Evolutionary conservation across 106 monocot genomes (phyloP), one percentile per base, ranked within the genome.

Genomic region (Vanilla planifolia): DNA sequence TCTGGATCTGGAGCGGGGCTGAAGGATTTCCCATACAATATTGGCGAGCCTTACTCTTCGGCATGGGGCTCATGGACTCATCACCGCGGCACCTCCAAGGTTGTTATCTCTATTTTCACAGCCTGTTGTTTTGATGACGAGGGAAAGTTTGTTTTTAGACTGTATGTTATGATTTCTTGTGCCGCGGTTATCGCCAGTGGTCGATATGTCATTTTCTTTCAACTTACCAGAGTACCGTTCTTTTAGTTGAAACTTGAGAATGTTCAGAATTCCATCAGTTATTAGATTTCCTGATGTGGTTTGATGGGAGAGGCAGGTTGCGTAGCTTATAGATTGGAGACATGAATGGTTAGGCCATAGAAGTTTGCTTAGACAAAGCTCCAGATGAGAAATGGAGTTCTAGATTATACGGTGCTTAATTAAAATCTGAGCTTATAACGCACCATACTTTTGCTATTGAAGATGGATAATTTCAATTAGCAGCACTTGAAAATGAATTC

Each of bases 41-140:
- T 86, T 69, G 94, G 86, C 61, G 94, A 89, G 61, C 85, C 94
- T 28, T 89, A 83, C 77, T 60, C 83, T 47, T 64, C 89, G 41
- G 75, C 89, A 37, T 94, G 94, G 89, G 94, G 94, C 27, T 94
- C 89, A 14, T 94, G 89, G 94, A 83, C 79, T 48, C 94, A 94
- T 78, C 52, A 70, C 46, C 89, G 89, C 39, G 94, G 94, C 72
- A 75, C 80, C 21, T 83, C 89, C 60, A 94, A 94, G 94, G 94
- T 94, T 42, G 33, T 33, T 34, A 8, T 36, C 8, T 8, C 36
- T 6, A 33, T 8, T 14, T 7, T 35, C 16, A n/a, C n/a, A n/a
- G n/a, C n/a, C n/a, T n/a, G n/a, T n/a, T n/a, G n/a, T n/a, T n/a
- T n/a, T n/a, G n/a, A n/a, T n/a, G n/a, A 15, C 11, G 1, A 23